Evolutionary conservation across 2,329 filamentous ascomycete species (phyloP), one percentile per base, ranked within the genome.

Genomic region (Aureobasidium sp.): DNA sequence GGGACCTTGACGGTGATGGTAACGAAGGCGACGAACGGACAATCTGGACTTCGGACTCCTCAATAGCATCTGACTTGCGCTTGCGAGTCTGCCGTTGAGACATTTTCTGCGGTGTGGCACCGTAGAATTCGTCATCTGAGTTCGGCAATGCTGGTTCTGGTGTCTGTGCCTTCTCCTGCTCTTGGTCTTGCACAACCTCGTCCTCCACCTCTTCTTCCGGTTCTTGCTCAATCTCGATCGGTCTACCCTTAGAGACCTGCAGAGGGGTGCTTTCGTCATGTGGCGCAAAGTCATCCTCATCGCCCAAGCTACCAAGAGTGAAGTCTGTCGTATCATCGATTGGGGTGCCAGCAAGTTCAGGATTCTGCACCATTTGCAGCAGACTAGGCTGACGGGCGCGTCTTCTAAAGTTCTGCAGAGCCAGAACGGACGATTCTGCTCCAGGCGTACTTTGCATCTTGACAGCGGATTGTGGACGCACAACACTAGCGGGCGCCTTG

Each of bases 181-280:
- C 55, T 48, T 51, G 27, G 10, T 29, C 29, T 48, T 51, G 27
- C 15, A 27, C 29, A 3, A 53, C 32, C 32, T 61, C 37, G 2
- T 58, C 36, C 26, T 32, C 39, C 26, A 52, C 46, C 2, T 34
- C 34, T 26, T 63, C 34, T n/a, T 41, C 44, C 13, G 39, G 37
- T 15, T 53, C 37, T n/a, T 27, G 32, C n/a, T 61, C 44, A 12
- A 48, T 46, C 3, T 59, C 44, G 9, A 39, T 41, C 26, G 20
- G 48, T 39, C 12, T 41, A 4, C 37, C 48, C 36, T 53, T 58
- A 1, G 46, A 23, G 6, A 47, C 15, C 17, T 59, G 62, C 29
- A 87, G 69, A 3, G 87, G 87, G 7, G 87, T 90, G 17, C 86
- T 87, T 74, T 88, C 86, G 32, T 84, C 85, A 62, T 89, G 85